Percentiles rank a stretch among this genome's conserved stretches.
Evolutionary conservation across 2,329 filamentous ascomycete species (phyloP).

Genomic region (Penicillium sp.): DNA sequence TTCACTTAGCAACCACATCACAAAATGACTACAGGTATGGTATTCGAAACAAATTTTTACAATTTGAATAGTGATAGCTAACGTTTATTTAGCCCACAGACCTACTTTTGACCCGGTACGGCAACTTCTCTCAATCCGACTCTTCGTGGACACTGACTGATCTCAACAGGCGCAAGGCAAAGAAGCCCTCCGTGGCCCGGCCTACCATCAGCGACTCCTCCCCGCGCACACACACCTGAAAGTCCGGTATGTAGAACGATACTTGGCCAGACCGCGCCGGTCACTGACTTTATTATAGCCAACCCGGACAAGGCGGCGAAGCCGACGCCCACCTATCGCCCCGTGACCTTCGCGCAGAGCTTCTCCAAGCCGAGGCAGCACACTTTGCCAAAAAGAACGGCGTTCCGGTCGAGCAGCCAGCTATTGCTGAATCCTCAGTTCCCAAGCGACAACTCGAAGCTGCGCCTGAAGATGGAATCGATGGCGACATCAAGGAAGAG

Average conservation of each 20-base stretch:
- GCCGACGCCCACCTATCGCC: slow-evolving; percentile 57
- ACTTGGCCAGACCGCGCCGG: background rate
- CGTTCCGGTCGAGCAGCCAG: slow-evolving; percentile 48
- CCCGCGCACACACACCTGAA: slow-evolving; percentile 94
- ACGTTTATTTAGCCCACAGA: slow-evolving; percentile 60
- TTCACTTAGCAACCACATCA: background rate
- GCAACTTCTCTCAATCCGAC: slow-evolving; percentile 1
- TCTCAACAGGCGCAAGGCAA: slow-evolving; percentile 74
- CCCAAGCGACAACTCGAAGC: slow-evolving; percentile 65
- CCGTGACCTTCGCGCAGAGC: slow-evolving; percentile 84
- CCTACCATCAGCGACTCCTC: slow-evolving; percentile 93
- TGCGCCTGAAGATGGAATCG: slow-evolving; percentile 34
- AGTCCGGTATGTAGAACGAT: slow-evolving; percentile 58
- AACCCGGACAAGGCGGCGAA: slow-evolving; percentile 85
- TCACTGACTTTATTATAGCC: slow-evolving; percentile 43
- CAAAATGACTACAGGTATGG: slow-evolving; percentile 44
- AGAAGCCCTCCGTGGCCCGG: slow-evolving; percentile 87
- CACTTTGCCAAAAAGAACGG: slow-evolving; percentile 84
- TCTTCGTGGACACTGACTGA: slow-evolving; percentile 25
- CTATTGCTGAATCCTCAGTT: slow-evolving; percentile 36
- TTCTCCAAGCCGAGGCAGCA: slow-evolving; percentile 81
- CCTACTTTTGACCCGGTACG: slow-evolving; percentile 93
- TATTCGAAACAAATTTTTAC: background rate
- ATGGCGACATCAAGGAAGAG: slow-evolving; percentile 50
- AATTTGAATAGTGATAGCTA: slow-evolving; percentile 3